Conservation (phyloP, 1,284 basidiomycete species). For the Cerioporus squamosus region DNA sequence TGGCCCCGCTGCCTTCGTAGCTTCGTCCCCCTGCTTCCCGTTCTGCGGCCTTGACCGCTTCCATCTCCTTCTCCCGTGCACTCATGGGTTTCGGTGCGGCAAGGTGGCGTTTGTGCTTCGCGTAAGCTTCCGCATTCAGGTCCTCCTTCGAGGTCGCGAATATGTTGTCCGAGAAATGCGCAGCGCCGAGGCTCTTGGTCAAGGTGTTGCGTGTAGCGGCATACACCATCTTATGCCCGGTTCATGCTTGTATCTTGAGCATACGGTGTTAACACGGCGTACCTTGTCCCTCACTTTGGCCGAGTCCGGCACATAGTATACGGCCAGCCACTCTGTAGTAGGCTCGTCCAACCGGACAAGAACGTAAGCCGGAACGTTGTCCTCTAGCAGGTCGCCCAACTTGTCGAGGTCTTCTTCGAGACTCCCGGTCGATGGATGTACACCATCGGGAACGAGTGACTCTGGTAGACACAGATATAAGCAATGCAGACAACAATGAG, state of each 20-base stretch:
- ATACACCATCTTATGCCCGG: conserved; percentile 80
- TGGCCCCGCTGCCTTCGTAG: conserved; percentile 61
- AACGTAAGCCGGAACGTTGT: conserved; percentile 71
- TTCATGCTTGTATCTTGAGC: not conserved
- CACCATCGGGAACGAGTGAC: conserved; percentile 61
- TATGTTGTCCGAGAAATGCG: conserved; percentile 76
- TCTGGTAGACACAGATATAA: conserved; percentile 50
- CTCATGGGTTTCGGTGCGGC: conserved; percentile 82
- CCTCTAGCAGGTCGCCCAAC: conserved; percentile 61
- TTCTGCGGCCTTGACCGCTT: conserved; percentile 76
- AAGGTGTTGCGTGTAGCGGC: conserved; percentile 82
- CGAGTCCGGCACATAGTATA: conserved; percentile 77
- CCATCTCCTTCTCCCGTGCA: conserved; percentile 80
- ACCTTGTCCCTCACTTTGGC: conserved; percentile 82
- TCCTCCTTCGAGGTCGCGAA: conserved; percentile 83
- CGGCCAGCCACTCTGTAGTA: conserved; percentile 66
- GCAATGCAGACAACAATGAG: conserved; percentile 19
- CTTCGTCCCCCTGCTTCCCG: conserved; percentile 47
- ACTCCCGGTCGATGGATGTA: conserved; percentile 49
- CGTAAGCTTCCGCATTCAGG: conserved; percentile 68
- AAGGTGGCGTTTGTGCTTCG: conserved; percentile 73
- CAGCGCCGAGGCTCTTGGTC: conserved; percentile 76
- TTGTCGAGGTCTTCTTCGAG: conserved; percentile 62
- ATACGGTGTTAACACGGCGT: conserved; percentile 7
- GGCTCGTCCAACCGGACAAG: conserved; percentile 67